Evolutionary conservation across 139 green algal genomes (phyloP).

Genomic region (Volvox reticuliferus): DNA sequence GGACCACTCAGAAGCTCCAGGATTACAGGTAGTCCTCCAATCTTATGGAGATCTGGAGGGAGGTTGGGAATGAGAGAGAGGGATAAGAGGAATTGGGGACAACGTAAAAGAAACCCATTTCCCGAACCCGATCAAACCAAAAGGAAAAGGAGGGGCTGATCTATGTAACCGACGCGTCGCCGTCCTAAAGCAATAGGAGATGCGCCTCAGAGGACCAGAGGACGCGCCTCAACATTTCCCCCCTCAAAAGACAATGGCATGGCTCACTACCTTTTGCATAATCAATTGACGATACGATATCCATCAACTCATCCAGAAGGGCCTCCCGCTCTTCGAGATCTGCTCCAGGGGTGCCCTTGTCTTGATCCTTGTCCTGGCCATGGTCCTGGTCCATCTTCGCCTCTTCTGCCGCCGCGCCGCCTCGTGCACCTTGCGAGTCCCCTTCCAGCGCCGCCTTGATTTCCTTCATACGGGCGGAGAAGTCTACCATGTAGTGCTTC

Average conservation of each 20-base stretch:
- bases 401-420: neutral
- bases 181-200: no score
- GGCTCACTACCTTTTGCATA: constrained; percentile 71
- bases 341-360: neutral
- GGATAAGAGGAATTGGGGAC: no score
- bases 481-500: constrained; percentile 77
- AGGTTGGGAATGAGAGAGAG: no score
- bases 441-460: constrained; percentile 76
- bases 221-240: no score
- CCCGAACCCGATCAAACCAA: no score
- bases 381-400: neutral
- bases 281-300: constrained; percentile 87
- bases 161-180: no score
- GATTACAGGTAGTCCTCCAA: constrained; percentile 85
- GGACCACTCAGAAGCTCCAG: constrained; percentile 72
- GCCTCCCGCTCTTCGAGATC: constrained; percentile 69
- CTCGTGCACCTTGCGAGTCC: neutral
- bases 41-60: constrained; percentile 82
- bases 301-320: constrained; percentile 88
- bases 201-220: no score
- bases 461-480: constrained; percentile 79
- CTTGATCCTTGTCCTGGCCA: neutral
- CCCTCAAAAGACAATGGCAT: no score
- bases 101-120: no score
- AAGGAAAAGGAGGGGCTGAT: no score